Evolutionary conservation across 495 filamentous ascomycete species (phyloP).

Genomic region (Letharia lupina): DNA sequence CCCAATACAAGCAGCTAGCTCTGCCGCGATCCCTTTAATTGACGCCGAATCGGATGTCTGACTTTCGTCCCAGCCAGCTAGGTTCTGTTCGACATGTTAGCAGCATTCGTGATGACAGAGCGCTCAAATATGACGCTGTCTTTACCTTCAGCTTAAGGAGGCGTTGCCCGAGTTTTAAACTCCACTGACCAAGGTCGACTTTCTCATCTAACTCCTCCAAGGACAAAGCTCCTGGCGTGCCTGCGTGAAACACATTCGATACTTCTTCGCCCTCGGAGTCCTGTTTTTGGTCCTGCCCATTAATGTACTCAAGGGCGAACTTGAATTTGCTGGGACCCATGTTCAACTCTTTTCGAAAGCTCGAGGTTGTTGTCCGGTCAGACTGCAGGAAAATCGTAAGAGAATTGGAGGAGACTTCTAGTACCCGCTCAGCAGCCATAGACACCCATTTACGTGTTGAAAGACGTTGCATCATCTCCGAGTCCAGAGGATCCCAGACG

Average conservation of each 20-base stretch:
- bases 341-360: constrained; percentile 12
- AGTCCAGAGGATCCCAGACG: constrained; percentile 67
- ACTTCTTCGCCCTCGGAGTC: constrained; percentile 34
- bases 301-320: constrained; percentile 16
- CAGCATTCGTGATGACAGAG: background rate
- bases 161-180: constrained; percentile 35
- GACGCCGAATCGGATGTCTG: constrained; percentile 41
- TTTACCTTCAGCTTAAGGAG: constrained; percentile 42
- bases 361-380: constrained; percentile 1
- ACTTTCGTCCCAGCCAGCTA: constrained; percentile 60
- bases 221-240: constrained; percentile 73
- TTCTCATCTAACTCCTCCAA: constrained; percentile 47
- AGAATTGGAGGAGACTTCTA: constrained; percentile 11
- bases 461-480: constrained; percentile 54
- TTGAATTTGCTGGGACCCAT: constrained; percentile 14
- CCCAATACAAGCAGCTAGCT: constrained; percentile 71
- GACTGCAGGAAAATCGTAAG: constrained; percentile 1
- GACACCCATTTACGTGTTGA: constrained; percentile 60
- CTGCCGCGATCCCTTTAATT: constrained; percentile 60
- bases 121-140: background rate
- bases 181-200: constrained; percentile 56
- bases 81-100: constrained; percentile 36
- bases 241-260: constrained; percentile 49
- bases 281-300: constrained; percentile 20
- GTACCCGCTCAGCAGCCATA: constrained; percentile 44